Evolutionary conservation across 164 flowering plant species (phyloP), one percentile per base, ranked within the genome.

Genomic region (Vitis rotundifolia): DNA sequence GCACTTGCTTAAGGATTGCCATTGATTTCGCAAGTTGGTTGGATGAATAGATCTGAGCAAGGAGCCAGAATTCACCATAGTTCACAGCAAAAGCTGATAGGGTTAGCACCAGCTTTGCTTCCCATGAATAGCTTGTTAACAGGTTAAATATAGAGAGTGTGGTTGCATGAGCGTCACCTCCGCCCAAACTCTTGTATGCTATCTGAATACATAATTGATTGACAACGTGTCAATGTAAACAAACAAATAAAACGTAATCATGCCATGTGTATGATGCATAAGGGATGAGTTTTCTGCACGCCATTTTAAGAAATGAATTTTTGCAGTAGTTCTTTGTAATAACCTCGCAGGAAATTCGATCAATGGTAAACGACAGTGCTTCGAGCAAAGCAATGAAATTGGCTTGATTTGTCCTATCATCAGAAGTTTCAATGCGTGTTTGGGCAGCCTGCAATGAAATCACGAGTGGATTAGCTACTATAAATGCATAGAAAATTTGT

Each of bases 61-160:
- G 77, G 51, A 82, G 86, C 88, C 85, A 84, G 74, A 82, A 86
- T 54, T 86, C 88, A 7, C 88, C 89, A 50, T 77, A 82, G 70
- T 64, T 73, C 59, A 81, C 19, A 3, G 86, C 82, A 66, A 84
- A 81, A 11, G 86, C 85, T 0, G 85, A 82, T 10, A 86, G 66
- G 22, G 81, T 75, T 19, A 84, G 70, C 62, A 82, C 87, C 65
- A 80, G 72, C 79, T 86, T 86, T 2, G 83, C 81, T 3, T 82
- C 88, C 89, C 89, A 86, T 26, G 84, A 28, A 59, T 54, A 74
- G 52, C 4, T 29, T 2, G 72, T n/a, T 15, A 77, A 56, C 66
- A 66, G 11, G 49, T 70, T 68, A 5, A 77, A 63, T 7, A 77
- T 29, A 8, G 67, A 22, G 10, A 77, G 18, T 1, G 77, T 68